phyloP scores from a whole-genome alignment of 805 yeast genomes.

The Wickerhamomyces sydowiorum region DNA sequence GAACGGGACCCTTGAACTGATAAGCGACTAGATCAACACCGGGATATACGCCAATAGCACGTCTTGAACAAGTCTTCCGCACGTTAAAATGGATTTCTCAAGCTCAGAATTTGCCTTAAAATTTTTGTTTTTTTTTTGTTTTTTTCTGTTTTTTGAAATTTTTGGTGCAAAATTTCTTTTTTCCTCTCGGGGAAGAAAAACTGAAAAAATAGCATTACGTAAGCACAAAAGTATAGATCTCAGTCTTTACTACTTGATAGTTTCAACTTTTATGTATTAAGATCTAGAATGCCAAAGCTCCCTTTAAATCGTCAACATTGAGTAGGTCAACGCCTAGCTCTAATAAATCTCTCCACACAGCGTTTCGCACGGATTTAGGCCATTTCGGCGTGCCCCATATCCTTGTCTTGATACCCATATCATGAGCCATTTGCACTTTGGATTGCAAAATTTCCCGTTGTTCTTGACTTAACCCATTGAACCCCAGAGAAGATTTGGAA shows the following conservation, averaged over 20 bases:
- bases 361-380: slow-evolving; percentile 44
- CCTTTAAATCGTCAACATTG: slow-evolving; percentile 55
- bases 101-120: no score
- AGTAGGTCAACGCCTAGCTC: slow-evolving; percentile 48
- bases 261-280: neutral
- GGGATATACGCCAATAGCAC: neutral
- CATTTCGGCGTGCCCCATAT: slow-evolving; percentile 71
- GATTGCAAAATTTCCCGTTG: slow-evolving; percentile 28
- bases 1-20: no score
- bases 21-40: neutral
- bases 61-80: neutral
- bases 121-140: neutral
- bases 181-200: no score
- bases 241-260: no score
- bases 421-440: slow-evolving; percentile 36
- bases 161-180: no score
- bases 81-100: neutral
- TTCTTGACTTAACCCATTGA: slow-evolving; percentile 24
- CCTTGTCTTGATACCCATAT: slow-evolving; percentile 46
- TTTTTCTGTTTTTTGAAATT: neutral
- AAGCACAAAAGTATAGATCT: no score
- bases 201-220: no score
- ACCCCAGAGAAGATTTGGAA: slow-evolving; percentile 4
- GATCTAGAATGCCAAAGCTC: slow-evolving; percentile 23
- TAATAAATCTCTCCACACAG: slow-evolving; percentile 44